Conservation (phyloP, 352 stramenopile species). For the Globisporangium nagaii region DNA sequence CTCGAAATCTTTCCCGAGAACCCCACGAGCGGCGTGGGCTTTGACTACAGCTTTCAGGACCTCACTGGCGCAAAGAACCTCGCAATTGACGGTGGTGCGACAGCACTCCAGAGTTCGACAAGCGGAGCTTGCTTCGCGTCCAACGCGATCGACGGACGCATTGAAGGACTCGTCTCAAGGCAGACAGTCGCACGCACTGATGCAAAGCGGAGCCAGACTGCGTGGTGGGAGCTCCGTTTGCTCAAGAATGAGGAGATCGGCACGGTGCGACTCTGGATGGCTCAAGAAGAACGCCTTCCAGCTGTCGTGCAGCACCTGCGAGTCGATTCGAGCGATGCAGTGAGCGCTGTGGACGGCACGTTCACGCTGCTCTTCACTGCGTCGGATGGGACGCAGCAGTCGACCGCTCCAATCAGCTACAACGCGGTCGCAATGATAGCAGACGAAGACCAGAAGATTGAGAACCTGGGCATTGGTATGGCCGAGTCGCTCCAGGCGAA, state of each 20-base stretch:
- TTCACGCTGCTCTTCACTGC: constrained; percentile 40
- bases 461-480: constrained; percentile 28
- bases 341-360: constrained; percentile 24
- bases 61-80: constrained; percentile 39
- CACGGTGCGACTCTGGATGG: constrained; percentile 56
- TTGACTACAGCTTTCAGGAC: constrained; percentile 69
- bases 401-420: constrained; percentile 32
- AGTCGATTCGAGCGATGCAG: constrained; percentile 29
- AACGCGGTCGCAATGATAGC: constrained; percentile 50
- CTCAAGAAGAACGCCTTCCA: constrained; percentile 14
- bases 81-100: constrained; percentile 41
- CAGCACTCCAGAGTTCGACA: constrained; percentile 62
- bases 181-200: constrained; percentile 49
- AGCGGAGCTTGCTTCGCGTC: constrained; percentile 38
- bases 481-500: constrained; percentile 58
- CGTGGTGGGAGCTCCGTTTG: constrained; percentile 75
- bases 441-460: constrained; percentile 44
- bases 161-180: constrained; percentile 32
- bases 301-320: constrained; percentile 24
- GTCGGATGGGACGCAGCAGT: constrained; percentile 13
- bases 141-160: constrained; percentile 65
- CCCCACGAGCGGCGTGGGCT: constrained; percentile 57
- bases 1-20: constrained; percentile 32
- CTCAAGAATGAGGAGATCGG: constrained; percentile 35
- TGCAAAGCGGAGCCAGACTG: constrained; percentile 13